Percentiles rank a stretch among this genome's conserved stretches.
Conservation (phyloP, 148 eudicot genomes). For the Fallopia convolvulus region DNA sequence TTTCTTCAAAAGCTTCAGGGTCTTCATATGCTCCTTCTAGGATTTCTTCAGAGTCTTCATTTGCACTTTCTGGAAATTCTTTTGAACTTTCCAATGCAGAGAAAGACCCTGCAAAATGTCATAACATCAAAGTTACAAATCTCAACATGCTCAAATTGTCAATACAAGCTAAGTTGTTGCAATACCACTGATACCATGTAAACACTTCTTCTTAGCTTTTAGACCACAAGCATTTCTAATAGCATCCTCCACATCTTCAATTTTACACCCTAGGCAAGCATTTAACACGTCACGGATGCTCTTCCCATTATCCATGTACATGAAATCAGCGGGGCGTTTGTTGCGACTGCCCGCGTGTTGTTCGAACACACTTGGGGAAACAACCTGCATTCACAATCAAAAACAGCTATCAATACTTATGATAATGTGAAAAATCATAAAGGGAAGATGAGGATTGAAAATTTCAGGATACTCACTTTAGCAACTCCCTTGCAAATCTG, state of each 20-base stretch:
- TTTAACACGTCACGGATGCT: conserved; percentile 53
- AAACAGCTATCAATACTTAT: not conserved
- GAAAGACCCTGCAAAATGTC: conserved; percentile 28
- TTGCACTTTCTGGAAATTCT: conserved; percentile 23
- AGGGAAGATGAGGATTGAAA: not conserved
- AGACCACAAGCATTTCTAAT: conserved; percentile 34
- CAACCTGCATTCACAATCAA: conserved; percentile 39
- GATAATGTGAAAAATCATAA: not conserved
- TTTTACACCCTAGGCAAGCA: conserved; percentile 43
- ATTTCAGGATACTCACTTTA: conserved; percentile 27
- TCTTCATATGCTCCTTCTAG: not conserved
- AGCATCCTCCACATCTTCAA: conserved; percentile 25
- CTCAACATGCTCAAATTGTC: not conserved
- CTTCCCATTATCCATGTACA: conserved; percentile 60
- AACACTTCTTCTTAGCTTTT: conserved; percentile 15
- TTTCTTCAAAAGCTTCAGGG: not conserved
- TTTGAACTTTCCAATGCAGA: conserved; percentile 22
- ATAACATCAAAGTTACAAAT: not conserved
- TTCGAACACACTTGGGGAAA: conserved; percentile 60
- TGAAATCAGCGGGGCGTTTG: conserved; percentile 75
- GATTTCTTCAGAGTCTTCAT: not conserved
- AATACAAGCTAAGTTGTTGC: conserved; percentile 22
- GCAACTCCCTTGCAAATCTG: conserved; percentile 35
- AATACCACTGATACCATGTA: conserved; percentile 43
- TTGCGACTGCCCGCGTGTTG: conserved; percentile 72